Percentiles rank a stretch among this genome's conserved stretches.
Conservation (phyloP, 2,329 filamentous ascomycete species). For the Aspergillus intermedius region DNA sequence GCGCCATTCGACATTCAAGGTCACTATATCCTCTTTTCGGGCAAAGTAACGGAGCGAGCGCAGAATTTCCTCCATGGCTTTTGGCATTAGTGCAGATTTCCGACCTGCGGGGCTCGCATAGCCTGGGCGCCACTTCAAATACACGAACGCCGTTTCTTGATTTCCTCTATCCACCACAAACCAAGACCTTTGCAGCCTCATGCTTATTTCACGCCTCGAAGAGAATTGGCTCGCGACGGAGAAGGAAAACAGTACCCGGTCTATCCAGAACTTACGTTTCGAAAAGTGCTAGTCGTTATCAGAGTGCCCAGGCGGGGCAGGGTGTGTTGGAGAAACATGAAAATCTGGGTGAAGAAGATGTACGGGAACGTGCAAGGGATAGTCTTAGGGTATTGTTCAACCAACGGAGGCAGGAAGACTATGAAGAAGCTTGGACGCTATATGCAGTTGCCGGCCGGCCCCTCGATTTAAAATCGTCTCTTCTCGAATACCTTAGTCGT, state of each 20-base stretch:
- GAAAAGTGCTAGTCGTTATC: conserved; percentile 10
- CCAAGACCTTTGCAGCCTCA: conserved; percentile 17
- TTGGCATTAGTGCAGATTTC: conserved; percentile 22
- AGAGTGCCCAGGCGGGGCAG: conserved; percentile 4
- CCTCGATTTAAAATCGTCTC: conserved; percentile 15
- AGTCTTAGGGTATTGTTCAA: conserved; percentile 14
- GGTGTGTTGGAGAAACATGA: conserved; percentile 3
- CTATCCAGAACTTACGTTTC: conserved; percentile 23
- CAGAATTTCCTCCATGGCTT: conserved; percentile 30
- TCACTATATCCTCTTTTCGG: conserved; percentile 32
- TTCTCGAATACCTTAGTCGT: conserved; percentile 35
- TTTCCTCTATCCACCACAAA: conserved; percentile 34
- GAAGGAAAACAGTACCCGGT: conserved; percentile 15
- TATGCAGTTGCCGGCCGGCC: conserved; percentile 30
- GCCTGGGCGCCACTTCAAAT: conserved; percentile 8
- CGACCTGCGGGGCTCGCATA: conserved; percentile 11
- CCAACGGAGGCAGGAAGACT: conserved; percentile 11
- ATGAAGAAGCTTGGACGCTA: conserved; percentile 39
- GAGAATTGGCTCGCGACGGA: conserved; percentile 20
- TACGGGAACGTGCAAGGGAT: conserved; percentile 11
- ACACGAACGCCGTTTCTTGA: conserved; percentile 26
- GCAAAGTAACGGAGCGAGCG: conserved; percentile 23
- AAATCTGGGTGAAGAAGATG: conserved; percentile 1
- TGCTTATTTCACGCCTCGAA: conserved; percentile 19
- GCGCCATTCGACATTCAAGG: conserved; percentile 30